These are phyloP conservation scores for Hypoxylon cercidicola DNA, from an alignment of 495 filamentous ascomycete species.

Conservation along the genomic window DNA sequence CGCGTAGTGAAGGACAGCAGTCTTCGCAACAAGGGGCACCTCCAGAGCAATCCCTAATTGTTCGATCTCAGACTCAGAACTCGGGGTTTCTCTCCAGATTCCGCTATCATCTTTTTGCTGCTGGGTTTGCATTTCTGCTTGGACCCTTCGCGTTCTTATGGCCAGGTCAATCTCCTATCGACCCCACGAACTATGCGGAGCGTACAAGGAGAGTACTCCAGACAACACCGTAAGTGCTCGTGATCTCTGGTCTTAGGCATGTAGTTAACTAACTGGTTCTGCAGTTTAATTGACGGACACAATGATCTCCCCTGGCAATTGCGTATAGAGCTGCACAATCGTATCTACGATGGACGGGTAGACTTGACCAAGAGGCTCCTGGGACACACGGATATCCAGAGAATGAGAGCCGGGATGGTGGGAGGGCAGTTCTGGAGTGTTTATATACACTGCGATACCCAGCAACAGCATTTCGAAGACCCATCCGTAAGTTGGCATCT, in stretches of 20 bases:
- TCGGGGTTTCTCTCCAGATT: conserved; percentile 28
- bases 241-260: neutral
- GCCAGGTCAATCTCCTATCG: conserved; percentile 22
- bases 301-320: conserved; percentile 49
- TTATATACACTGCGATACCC: conserved; percentile 36
- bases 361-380: conserved; percentile 43
- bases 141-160: conserved; percentile 32
- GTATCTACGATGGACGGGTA: conserved; percentile 42
- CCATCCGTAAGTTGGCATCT: conserved; percentile 26
- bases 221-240: conserved; percentile 26
- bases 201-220: conserved; percentile 32
- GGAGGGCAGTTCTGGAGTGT: conserved; percentile 54
- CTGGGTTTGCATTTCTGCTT: conserved; percentile 31
- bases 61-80: conserved; percentile 24
- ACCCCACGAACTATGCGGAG: conserved; percentile 30
- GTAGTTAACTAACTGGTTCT: conserved; percentile 2
- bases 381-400: conserved; percentile 40
- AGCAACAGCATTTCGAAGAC: conserved; percentile 37
- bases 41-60: conserved; percentile 19
- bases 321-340: conserved; percentile 44
- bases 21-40: neutral
- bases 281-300: conserved; percentile 47
- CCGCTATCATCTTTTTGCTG: conserved; percentile 27
- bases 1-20: neutral
- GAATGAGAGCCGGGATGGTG: conserved; percentile 38